Conservation (phyloP, 805 yeast species). For the Suhomyces prunicola region DNA sequence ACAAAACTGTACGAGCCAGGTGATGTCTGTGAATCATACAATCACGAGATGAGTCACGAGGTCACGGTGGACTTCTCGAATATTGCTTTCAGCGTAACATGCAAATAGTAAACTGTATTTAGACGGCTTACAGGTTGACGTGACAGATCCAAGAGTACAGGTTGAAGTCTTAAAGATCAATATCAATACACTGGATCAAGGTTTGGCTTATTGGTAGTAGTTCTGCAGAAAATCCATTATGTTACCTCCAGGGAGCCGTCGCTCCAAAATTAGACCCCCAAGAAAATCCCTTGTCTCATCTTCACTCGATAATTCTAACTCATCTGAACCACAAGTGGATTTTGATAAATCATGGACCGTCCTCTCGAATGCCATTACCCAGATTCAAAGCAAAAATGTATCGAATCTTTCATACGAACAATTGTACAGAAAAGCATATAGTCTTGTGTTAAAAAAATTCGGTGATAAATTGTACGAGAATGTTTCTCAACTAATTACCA, state of each 20-base stretch:
- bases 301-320: constrained; percentile 16
- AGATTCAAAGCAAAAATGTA: constrained; percentile 71
- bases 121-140: neutral
- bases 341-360: constrained; percentile 67
- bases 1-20: too few species aligned
- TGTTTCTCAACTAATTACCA: constrained; percentile 47
- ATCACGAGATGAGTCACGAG: neutral
- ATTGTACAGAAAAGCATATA: constrained; percentile 75
- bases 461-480: constrained; percentile 66
- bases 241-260: constrained; percentile 33
- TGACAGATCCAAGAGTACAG: neutral
- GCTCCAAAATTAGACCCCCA: constrained; percentile 67
- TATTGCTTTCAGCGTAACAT: neutral
- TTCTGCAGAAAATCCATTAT: neutral
- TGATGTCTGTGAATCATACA: too few species aligned
- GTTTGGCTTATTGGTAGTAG: neutral
- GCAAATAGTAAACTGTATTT: neutral
- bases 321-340: constrained; percentile 38
- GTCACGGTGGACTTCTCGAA: neutral
- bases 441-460: constrained; percentile 64
- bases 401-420: constrained; percentile 77
- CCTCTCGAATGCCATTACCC: constrained; percentile 62
- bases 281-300: constrained; percentile 35
- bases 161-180: neutral
- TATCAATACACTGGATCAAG: neutral